phyloP scores from a whole-genome alignment of 106 monocot genomes.

The Chionographis japonica region DNA sequence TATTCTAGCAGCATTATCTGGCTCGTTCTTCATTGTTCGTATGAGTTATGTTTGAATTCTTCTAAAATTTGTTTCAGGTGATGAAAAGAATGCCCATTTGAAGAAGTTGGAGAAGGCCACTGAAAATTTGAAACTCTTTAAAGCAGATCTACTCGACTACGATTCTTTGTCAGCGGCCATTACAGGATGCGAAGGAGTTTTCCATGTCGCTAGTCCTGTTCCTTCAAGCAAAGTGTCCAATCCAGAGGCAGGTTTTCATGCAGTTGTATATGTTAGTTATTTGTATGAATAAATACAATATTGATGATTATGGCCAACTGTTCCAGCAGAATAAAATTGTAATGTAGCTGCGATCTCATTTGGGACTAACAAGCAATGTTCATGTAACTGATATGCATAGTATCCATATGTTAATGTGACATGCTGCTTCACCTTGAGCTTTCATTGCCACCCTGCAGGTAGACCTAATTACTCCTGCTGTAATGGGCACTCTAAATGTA shows the following conservation, averaged over 20 bases:
- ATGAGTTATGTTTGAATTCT: too few relatives aligned
- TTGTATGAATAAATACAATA: too few relatives aligned
- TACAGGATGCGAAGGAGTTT: conserved; percentile 40
- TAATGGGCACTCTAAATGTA: conserved; percentile 46
- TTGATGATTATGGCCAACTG: too few relatives aligned
- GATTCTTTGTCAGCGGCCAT: conserved; percentile 9
- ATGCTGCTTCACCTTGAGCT: not conserved
- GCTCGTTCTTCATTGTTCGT: too few relatives aligned
- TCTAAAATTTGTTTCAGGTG: conserved; percentile 14
- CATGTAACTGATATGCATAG: too few relatives aligned
- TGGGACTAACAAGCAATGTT: too few relatives aligned
- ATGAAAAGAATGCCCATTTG: conserved; percentile 40
- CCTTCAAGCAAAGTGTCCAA: conserved; percentile 12
- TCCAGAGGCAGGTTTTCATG: conserved; percentile 22
- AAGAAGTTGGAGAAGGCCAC: conserved; percentile 24
- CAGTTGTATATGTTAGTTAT: too few relatives aligned
- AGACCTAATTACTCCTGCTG: conserved; percentile 40
- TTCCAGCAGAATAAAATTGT: too few relatives aligned
- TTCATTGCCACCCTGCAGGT: conserved; percentile 15
- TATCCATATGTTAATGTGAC: too few relatives aligned
- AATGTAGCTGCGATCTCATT: too few relatives aligned
- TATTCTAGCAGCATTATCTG: too few relatives aligned
- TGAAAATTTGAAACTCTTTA: conserved; percentile 37
- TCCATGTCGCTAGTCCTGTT: conserved; percentile 42
- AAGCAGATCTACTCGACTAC: conserved; percentile 33